A percentile compares a stretch with the other conserved stretches of the same genome.
Evolutionary conservation across 345 rosid genomes (phyloP).

Genomic region (Syzygium jambos): DNA sequence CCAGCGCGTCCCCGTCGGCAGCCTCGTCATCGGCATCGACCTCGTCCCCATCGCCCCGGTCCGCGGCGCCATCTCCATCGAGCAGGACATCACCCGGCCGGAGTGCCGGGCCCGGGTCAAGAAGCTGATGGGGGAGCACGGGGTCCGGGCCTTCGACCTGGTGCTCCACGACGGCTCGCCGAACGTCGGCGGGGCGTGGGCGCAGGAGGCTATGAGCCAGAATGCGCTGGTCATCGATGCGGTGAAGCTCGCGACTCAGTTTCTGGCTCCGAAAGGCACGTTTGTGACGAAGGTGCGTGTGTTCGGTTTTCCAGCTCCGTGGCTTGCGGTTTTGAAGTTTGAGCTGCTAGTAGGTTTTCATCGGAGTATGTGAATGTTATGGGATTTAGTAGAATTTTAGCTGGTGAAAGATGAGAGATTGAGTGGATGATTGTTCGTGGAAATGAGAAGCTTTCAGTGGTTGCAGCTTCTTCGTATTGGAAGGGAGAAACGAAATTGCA

Average conservation of each 20-base stretch:
- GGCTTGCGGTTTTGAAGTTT: neutral
- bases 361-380: neutral
- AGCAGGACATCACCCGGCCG: slow-evolving; percentile 72
- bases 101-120: slow-evolving; percentile 68
- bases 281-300: neutral
- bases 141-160: slow-evolving; percentile 57
- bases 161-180: slow-evolving; percentile 95
- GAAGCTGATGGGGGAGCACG: slow-evolving; percentile 56
- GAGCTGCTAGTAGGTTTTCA: neutral
- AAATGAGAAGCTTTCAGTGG: neutral
- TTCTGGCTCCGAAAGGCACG: slow-evolving; percentile 12
- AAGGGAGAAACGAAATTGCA: neutral
- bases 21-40: slow-evolving; percentile 87
- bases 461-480: neutral
- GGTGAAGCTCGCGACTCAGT: slow-evolving; percentile 71
- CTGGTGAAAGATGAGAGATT: neutral
- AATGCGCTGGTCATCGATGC: slow-evolving; percentile 90
- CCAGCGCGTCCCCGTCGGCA: slow-evolving; percentile 80
- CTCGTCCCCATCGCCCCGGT: slow-evolving; percentile 60
- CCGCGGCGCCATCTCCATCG: slow-evolving; percentile 58
- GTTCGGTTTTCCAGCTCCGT: neutral
- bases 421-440: neutral
- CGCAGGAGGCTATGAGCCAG: slow-evolving; percentile 82
- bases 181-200: slow-evolving; percentile 92
- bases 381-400: neutral